A percentile compares a stretch with the other conserved stretches of the same genome.
These are phyloP conservation scores for Hypholoma sublateritium DNA, from an alignment of 768 basidiomycete species.

Conservation along the genomic window DNA sequence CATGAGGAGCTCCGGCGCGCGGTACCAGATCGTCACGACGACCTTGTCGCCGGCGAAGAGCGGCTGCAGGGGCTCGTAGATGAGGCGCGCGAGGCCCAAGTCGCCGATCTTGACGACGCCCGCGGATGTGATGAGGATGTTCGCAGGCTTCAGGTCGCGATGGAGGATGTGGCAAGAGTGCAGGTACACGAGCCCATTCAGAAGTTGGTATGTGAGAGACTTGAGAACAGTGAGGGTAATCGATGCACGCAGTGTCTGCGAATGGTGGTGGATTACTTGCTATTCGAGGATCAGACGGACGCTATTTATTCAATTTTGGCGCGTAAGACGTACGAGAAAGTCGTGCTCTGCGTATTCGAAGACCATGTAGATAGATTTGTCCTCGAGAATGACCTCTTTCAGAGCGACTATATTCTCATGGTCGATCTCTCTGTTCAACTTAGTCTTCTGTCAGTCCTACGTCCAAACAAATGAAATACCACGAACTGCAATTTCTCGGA, in stretches of 20 bases:
- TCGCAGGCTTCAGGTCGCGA: slow-evolving; percentile 97
- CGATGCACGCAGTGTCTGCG: slow-evolving; percentile 78
- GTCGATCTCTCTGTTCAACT: slow-evolving; percentile 87
- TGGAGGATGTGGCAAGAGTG: slow-evolving; percentile 95
- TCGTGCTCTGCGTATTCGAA: slow-evolving; percentile 99
- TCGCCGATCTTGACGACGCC: slow-evolving; percentile 99
- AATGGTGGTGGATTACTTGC: slow-evolving; percentile 99
- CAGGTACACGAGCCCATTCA: slow-evolving; percentile 93
- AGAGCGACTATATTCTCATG: slow-evolving; percentile 92
- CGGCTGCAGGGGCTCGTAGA: slow-evolving; percentile 88
- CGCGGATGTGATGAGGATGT: slow-evolving; percentile 88
- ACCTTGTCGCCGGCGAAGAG: slow-evolving; percentile 96
- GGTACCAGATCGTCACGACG: slow-evolving; percentile 99
- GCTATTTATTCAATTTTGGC: not conserved
- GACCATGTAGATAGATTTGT: slow-evolving; percentile 99
- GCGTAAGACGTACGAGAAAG: slow-evolving; percentile 70
- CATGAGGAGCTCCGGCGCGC: slow-evolving; percentile 92
- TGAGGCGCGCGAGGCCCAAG: slow-evolving; percentile 88
- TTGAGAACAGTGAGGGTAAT: slow-evolving; percentile 84
- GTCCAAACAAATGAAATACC: not conserved
- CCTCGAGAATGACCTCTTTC: slow-evolving; percentile 94
- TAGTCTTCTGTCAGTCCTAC: slow-evolving; percentile 13
- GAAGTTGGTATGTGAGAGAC: slow-evolving; percentile 89
- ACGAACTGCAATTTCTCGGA: slow-evolving; percentile 92
- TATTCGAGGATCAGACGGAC: slow-evolving; percentile 26